Evolutionary conservation across 2,329 filamentous ascomycete genomes (phyloP).

Genomic region (Fusarium sp.): DNA sequence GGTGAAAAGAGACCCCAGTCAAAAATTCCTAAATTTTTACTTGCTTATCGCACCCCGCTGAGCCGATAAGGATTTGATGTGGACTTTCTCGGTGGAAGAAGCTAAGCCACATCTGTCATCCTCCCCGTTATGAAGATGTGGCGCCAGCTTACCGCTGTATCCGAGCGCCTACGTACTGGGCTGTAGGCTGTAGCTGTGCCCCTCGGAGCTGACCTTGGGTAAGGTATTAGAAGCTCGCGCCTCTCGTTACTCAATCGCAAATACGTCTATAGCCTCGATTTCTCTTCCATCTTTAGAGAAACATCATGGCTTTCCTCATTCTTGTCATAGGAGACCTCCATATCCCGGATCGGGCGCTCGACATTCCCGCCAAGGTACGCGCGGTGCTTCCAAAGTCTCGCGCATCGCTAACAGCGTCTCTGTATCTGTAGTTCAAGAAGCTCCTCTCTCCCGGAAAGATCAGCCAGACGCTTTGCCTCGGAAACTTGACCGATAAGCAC

Average conservation of each 20-base stretch:
- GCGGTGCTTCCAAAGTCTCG: conserved; percentile 19
- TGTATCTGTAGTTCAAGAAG: conserved; percentile 75
- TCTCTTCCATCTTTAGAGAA: conserved; percentile 33
- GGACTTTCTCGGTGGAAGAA: not conserved
- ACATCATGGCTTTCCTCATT: conserved; percentile 85
- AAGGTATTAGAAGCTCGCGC: conserved; percentile 39
- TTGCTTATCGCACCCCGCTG: conserved; percentile 45
- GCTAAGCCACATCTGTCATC: conserved; percentile 23
- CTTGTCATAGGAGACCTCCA: conserved; percentile 93
- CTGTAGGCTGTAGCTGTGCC: conserved; percentile 32
- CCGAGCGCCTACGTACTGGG: conserved; percentile 38
- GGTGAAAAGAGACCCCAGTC: conserved; percentile 38
- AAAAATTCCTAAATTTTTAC: conserved; percentile 45
- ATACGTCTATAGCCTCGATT: conserved; percentile 29
- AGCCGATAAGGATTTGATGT: conserved; percentile 36
- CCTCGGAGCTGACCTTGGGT: conserved; percentile 41
- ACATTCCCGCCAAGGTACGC: conserved; percentile 86
- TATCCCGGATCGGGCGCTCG: conserved; percentile 90
- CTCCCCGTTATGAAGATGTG: conserved; percentile 37
- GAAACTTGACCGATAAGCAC: conserved; percentile 81
- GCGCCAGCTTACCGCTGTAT: conserved; percentile 43
- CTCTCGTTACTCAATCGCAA: conserved; percentile 34
- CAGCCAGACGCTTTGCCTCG: conserved; percentile 80
- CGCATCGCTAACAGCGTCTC: conserved; percentile 38
- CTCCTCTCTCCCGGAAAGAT: conserved; percentile 86